A percentile compares a stretch with the other conserved stretches of the same genome.
These are phyloP conservation scores for Dacryopinax primogenitus DNA, from an alignment of 768 basidiomycete genomes.

Conservation along the genomic window DNA sequence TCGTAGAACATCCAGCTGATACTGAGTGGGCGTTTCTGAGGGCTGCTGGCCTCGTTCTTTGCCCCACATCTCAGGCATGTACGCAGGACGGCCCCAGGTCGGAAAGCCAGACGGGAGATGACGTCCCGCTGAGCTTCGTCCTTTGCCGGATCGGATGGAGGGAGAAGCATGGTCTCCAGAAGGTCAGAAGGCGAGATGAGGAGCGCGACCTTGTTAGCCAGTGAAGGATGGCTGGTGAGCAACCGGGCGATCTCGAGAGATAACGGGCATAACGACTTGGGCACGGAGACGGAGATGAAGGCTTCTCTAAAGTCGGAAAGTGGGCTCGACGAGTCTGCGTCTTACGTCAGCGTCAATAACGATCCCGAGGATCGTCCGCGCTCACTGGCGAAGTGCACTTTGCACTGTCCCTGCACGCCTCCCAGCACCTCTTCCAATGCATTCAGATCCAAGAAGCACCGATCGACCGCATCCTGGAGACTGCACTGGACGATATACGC, in stretches of 20 bases:
- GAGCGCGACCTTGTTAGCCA: constrained; percentile 5
- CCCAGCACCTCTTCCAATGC: background rate
- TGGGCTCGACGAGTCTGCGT: background rate
- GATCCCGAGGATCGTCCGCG: background rate
- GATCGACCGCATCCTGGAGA: background rate
- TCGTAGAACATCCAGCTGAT: background rate
- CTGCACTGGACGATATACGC: constrained; percentile 1
- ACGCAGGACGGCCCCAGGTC: background rate
- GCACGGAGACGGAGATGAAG: background rate
- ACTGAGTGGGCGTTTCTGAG: background rate
- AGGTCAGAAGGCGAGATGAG: constrained; percentile 2
- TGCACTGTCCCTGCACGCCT: background rate
- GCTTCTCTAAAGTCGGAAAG: background rate
- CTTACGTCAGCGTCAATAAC: background rate
- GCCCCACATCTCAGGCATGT: background rate
- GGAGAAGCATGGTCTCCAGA: background rate
- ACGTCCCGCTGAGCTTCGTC: background rate
- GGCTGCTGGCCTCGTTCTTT: background rate
- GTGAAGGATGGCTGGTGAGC: background rate
- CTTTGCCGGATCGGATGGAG: background rate
- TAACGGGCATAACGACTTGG: background rate
- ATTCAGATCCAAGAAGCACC: background rate
- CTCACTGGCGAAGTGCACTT: background rate
- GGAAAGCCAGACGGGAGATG: background rate
- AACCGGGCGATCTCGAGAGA: background rate